phyloP scores from a whole-genome alignment of 306 rosid genomes.

The Canavalia ensiformis region DNA sequence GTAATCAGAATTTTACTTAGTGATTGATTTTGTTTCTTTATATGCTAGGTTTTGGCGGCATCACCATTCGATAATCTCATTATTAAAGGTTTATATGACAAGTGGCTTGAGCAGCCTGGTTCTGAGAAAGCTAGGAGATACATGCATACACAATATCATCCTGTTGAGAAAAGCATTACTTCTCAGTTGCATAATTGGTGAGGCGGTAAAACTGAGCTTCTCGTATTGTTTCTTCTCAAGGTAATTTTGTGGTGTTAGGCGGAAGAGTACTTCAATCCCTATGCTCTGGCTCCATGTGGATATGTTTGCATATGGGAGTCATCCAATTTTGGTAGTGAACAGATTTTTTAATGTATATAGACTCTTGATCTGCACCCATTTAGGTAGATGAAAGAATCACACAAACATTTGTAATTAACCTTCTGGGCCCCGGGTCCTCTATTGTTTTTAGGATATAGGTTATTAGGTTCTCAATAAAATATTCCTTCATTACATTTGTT shows the following conservation, averaged over 20 bases:
- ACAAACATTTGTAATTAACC: constrained; percentile 43
- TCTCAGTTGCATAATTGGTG: constrained; percentile 94
- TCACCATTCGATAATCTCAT: constrained; percentile 77
- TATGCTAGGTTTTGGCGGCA: constrained; percentile 64
- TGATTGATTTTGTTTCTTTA: constrained; percentile 20
- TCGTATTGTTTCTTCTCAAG: constrained; percentile 33
- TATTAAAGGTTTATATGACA: constrained; percentile 68
- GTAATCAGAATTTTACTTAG: constrained; percentile 29
- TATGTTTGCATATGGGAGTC: constrained; percentile 54
- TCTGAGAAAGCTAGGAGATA: constrained; percentile 87
- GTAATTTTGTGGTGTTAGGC: constrained; percentile 28
- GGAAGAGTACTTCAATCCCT: constrained; percentile 12
- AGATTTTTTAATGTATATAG: constrained; percentile 48
- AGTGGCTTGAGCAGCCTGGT: constrained; percentile 91
- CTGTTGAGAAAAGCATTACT: constrained; percentile 84
- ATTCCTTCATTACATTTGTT: constrained; percentile 22
- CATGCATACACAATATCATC: constrained; percentile 85
- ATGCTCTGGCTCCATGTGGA: constrained; percentile 44
- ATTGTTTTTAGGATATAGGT: constrained; percentile 30
- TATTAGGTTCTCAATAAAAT: constrained; percentile 43
- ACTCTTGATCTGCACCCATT: constrained; percentile 32
- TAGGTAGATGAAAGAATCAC: constrained; percentile 42
- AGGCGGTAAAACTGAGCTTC: constrained; percentile 38
- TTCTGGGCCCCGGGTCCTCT: constrained; percentile 22
- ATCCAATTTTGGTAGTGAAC: constrained; percentile 62